Evolutionary conservation across 2,329 filamentous ascomycete species (phyloP).

Genomic region (Chaetomium olivaceum): DNA sequence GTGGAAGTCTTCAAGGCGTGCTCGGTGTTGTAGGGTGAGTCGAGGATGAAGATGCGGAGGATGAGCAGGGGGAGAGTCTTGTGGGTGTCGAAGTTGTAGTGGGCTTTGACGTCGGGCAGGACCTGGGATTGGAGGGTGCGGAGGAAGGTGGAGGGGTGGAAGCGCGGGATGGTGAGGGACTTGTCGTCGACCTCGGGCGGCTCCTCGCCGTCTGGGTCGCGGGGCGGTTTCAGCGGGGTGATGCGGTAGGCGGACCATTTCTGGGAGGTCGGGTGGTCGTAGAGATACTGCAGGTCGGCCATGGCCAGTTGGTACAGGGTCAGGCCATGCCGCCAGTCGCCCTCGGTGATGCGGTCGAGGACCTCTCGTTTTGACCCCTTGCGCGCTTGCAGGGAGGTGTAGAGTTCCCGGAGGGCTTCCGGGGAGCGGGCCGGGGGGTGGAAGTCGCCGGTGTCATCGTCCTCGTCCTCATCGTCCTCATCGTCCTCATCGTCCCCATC

Average conservation of each 20-base stretch:
- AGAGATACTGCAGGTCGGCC: conserved; percentile 66
- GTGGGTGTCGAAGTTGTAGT: conserved; percentile 78
- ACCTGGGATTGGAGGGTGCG: conserved; percentile 73
- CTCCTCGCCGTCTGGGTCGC: conserved; percentile 40
- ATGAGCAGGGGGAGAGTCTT: conserved; percentile 68
- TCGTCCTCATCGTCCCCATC: too few relatives aligned
- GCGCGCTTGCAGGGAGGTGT: conserved; percentile 58
- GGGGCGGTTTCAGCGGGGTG: conserved; percentile 49
- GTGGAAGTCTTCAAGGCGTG: conserved; percentile 47
- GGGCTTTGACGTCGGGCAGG: conserved; percentile 76
- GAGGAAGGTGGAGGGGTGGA: conserved; percentile 79
- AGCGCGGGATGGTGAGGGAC: conserved; percentile 62
- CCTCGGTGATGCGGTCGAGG: conserved; percentile 62
- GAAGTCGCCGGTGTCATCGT: conserved; percentile 60
- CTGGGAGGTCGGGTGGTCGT: conserved; percentile 64
- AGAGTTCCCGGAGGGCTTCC: conserved; percentile 66
- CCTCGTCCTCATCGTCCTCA: conserved; percentile 54
- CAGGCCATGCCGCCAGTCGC: conserved; percentile 68
- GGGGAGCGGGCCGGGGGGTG: conserved; percentile 68
- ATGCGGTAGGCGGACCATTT: conserved; percentile 66
- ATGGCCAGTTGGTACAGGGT: conserved; percentile 68
- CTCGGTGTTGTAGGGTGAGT: conserved; percentile 74
- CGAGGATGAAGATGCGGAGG: conserved; percentile 75
- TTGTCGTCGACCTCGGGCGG: conserved; percentile 46
- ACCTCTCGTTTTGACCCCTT: conserved; percentile 65